Conservation (phyloP, 2,329 filamentous ascomycete genomes). For the Fusarium fracticaudum region DNA sequence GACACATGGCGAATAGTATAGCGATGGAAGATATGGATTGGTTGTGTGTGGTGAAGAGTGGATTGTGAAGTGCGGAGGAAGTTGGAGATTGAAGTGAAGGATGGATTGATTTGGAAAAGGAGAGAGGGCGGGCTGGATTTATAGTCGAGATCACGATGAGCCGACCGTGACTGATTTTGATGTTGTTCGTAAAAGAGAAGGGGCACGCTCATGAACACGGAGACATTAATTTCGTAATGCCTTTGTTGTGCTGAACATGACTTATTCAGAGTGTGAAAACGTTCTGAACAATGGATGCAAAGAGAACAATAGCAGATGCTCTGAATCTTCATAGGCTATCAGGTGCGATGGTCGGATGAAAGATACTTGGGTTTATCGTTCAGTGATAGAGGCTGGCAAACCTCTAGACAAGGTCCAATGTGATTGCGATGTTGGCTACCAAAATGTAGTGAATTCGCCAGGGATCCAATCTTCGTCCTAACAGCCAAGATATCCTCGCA, state of each 20-base stretch:
- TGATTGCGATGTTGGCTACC: not conserved
- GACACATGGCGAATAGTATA: not conserved
- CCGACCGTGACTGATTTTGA: accelerated
- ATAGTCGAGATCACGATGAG: not conserved
- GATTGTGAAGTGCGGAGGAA: not conserved
- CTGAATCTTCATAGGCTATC: accelerated
- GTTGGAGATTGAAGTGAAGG: not conserved
- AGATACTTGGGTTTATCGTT: not conserved
- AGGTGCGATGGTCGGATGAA: not conserved
- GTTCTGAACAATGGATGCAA: not conserved
- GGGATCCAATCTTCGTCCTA: too few species aligned
- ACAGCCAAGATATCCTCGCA: too few species aligned
- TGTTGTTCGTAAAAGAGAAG: accelerated
- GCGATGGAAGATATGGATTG: accelerated
- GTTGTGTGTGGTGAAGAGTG: accelerated
- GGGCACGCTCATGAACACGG: accelerated
- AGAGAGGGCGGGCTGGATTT: accelerated
- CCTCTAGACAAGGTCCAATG: not conserved
- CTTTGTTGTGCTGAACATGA: not conserved
- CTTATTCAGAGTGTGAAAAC: accelerated
- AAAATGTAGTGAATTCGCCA: not conserved
- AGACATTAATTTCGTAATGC: not conserved
- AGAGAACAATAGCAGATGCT: not conserved
- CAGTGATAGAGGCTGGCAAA: not conserved
- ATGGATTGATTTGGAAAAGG: not conserved